Evolutionary conservation across 2,329 filamentous ascomycete genomes (phyloP), one percentile per base, ranked within the genome.

Genomic region (Claviceps purpurea): DNA sequence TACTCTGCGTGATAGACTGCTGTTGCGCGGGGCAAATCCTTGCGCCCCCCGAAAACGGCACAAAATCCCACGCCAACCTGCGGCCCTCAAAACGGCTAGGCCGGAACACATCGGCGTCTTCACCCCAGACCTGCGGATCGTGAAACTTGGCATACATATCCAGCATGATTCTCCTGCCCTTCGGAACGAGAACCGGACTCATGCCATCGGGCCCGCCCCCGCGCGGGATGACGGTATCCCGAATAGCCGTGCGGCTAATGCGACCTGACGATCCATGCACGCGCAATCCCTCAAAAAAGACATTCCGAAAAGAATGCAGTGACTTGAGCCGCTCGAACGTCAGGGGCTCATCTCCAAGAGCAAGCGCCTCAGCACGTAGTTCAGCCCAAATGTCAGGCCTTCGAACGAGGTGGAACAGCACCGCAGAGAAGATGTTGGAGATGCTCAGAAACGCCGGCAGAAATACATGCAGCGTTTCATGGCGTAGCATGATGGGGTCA

Each of bases 21-120:
- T 52, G 50, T 47, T 50, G 47, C 14, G 51, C 51, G 1, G 51
- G 51, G 39, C 51, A 53, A 14, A 53, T 51, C 20, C 52, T 37
- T 2, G 52, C 43, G 2, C 52, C 52, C 8, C 49, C 52, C 2
- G 47, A 50, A 41, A 53, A 53, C n/a, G 51, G 20, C 22, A 50
- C 51, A n/a, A 47, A 53, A 20, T 50, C 43, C 51, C 48, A 53
- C 2, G 14, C 46, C 18, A 42, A 49, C 4, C 39, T 24, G 6
- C 38, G 43, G 10, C 43, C 45, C 20, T 51, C 30, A n/a, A 51
- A 54, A 1, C 52, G 45, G 38, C 41, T 26, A 7, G 49, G 52
- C 13, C 52, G 39, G 18, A 54, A 54, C 5, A 30, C 34, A 20
- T 45, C 20, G 22, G 18, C 49, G n/a, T 49, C 52, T 6, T 51